These are phyloP conservation scores for Lasiosphaeria hispida DNA, from an alignment of 495 filamentous ascomycete genomes.

Conservation along the genomic window DNA sequence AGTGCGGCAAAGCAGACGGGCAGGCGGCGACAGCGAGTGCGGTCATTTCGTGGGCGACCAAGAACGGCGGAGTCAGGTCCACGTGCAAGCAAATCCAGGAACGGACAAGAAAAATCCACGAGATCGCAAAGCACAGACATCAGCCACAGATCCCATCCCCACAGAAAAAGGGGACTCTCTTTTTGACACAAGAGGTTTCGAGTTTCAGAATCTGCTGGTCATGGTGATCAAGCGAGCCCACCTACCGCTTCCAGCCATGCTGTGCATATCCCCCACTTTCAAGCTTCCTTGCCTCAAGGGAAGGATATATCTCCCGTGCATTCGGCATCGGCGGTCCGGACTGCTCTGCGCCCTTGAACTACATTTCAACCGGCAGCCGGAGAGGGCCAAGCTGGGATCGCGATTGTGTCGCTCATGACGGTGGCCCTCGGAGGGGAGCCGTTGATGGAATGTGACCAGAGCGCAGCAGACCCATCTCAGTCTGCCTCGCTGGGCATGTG, in stretches of 20 bases:
- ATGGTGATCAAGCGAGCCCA: slow-evolving; percentile 16
- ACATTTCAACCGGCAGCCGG: slow-evolving; percentile 7
- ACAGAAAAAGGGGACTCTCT: slow-evolving; percentile 4
- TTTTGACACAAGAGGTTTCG: slow-evolving; percentile 12
- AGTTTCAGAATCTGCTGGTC: slow-evolving; percentile 16
- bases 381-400: neutral
- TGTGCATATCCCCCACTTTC: slow-evolving; percentile 14
- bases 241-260: slow-evolving; percentile 7
- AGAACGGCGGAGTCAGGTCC: no score
- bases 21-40: no score
- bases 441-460: neutral
- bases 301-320: neutral
- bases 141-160: slow-evolving; percentile 5
- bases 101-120: neutral
- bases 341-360: neutral
- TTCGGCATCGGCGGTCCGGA: slow-evolving; percentile 14
- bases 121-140: slow-evolving; percentile 3
- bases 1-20: no score
- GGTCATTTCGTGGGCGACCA: no score
- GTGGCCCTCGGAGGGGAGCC: neutral
- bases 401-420: neutral
- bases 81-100: neutral
- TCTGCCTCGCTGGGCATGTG: no score
- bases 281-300: neutral
- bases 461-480: neutral